Evolutionary conservation across 1,284 basidiomycete genomes (phyloP).

Genomic region (Flammula alnicola): DNA sequence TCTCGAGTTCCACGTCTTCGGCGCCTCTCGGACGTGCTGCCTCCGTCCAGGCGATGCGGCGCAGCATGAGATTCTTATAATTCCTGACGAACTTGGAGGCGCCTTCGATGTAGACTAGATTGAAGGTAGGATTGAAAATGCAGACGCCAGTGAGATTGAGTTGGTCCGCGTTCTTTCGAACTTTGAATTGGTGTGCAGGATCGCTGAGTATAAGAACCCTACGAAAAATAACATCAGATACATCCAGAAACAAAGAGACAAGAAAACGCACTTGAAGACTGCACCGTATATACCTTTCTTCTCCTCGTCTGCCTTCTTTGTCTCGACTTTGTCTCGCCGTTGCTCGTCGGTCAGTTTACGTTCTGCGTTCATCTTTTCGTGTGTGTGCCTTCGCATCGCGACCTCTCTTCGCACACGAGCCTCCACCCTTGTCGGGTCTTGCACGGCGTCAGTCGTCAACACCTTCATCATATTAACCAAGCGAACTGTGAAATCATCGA

Average conservation of each 20-base stretch:
- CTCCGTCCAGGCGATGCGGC: conserved; percentile 95
- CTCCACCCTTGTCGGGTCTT: conserved; percentile 97
- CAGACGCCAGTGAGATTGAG: conserved; percentile 86
- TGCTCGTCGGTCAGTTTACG: conserved; percentile 93
- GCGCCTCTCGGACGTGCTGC: conserved; percentile 79
- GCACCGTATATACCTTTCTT: conserved; percentile 86
- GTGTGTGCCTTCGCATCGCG: conserved; percentile 83
- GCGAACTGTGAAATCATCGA: conserved; percentile 63
- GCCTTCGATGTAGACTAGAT: conserved; percentile 94
- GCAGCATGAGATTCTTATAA: conserved; percentile 88
- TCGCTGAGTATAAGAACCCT: conserved; percentile 91
- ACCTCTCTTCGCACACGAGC: conserved; percentile 94
- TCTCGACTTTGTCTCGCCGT: conserved; percentile 83
- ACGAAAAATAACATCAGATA: conserved; percentile 4
- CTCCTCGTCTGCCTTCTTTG: conserved; percentile 85
- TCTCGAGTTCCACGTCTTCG: conserved; percentile 70
- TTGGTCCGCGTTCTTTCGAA: conserved; percentile 95
- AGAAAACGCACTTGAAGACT: conserved; percentile 81
- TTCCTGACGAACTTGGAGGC: conserved; percentile 84
- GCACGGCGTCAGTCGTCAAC: conserved; percentile 92
- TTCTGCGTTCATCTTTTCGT: conserved; percentile 93
- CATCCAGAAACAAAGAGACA: neutral
- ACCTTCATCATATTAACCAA: conserved; percentile 98
- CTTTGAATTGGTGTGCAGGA: conserved; percentile 94
- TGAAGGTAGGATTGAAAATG: conserved; percentile 89